Percentiles rank a stretch among this genome's conserved stretches.
Conservation (phyloP, 441 rosid species). For the Erodium trifolium region DNA sequence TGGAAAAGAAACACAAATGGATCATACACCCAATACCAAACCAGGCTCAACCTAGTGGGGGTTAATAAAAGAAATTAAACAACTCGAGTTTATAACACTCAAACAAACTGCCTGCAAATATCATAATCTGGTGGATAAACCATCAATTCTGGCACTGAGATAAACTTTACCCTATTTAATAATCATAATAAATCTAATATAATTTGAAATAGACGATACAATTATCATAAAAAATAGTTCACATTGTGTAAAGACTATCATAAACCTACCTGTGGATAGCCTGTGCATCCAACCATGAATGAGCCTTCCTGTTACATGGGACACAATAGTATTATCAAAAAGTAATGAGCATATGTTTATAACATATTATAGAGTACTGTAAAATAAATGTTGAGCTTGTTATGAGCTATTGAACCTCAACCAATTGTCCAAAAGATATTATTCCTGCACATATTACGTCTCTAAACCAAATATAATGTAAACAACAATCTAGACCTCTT, state of each 20-base stretch:
- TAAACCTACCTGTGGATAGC: conserved; percentile 69
- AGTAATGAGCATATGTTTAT: conserved; percentile 5
- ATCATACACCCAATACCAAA: no score
- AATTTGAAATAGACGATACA: not conserved
- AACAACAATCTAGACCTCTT: no score
- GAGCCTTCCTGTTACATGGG: conserved; percentile 61
- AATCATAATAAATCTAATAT: not conserved
- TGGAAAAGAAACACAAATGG: no score
- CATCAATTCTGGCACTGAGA: not conserved
- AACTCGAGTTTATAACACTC: not conserved
- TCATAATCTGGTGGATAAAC: not conserved
- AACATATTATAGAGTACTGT: not conserved
- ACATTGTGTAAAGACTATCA: not conserved
- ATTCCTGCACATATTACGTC: no score
- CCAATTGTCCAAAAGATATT: no score
- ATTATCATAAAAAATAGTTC: not conserved
- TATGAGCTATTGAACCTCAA: not conserved
- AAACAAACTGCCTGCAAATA: not conserved
- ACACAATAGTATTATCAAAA: conserved; percentile 16
- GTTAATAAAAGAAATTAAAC: not conserved
- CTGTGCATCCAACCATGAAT: conserved; percentile 91
- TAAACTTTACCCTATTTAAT: not conserved
- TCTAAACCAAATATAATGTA: no score
- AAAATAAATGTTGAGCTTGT: not conserved
- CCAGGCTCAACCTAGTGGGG: no score